Evolutionary conservation across 116 monocot species (phyloP), one percentile per base, ranked within the genome.

Genomic region (Zostera marina): DNA sequence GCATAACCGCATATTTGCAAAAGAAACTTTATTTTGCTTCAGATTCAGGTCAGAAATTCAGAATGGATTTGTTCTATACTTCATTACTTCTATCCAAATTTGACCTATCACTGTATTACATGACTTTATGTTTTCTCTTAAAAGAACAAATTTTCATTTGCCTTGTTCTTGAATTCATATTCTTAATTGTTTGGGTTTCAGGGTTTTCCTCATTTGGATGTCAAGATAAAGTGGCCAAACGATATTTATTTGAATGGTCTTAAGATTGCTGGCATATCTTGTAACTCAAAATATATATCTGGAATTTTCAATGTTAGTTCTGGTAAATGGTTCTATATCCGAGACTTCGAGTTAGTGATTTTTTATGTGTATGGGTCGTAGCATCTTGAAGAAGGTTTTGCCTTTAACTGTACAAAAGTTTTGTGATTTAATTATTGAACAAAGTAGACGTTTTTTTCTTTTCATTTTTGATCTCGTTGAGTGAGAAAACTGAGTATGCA

Each of bases 141-240:
- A 17, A 9, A 22, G 42, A 59, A 42, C 20, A 40, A 1, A 42
- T 59, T 42, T 4, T 42, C 41, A 43, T 42, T 20, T 59, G 21
- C 20, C 9, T 21, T 53, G 11, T 7, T 38, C 15, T 19, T 43
- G 7, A n/a, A 54, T 53, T 16, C 1, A 13, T 64, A 52, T 23
- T 64, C 17, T 41, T 14, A 13, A 22, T 25, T 25, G 12, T 66
- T 53, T 54, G 7, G 54, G 57, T 72, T 73, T 72, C 79, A 93
- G 93, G 93, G 81, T 41, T 72, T 84, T 41, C 74, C 83, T 11
- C 44, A 73, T 46, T 68, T 93, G 10, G 79, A 84, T 71, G 65
- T 93, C 13, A 81, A 72, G 69, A 88, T 93, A 74, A 93, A 93
- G 68, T 93, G 93, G 93, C 93, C 93, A 40, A 93, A 93, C 74